Evolutionary conservation across 371 early-diverging fungal species (phyloP), one percentile per base, ranked within the genome.

Genomic region (Mucor indicus): DNA sequence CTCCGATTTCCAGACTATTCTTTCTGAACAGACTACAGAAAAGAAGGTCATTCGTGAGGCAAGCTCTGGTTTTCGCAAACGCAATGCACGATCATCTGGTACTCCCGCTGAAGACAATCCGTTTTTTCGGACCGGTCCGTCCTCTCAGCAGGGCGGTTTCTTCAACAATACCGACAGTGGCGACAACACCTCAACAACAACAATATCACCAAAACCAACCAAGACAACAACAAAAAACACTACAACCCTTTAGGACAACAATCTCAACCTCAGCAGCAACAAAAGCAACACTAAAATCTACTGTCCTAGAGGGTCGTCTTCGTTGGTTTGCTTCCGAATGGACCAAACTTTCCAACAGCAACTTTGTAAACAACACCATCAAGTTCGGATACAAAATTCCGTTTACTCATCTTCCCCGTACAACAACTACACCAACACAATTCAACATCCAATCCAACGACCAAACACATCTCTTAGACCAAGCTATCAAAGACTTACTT

Each of bases 121-220:
- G 50, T 51, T 51, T 51, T 50, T 51, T 51, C 44, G 48, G 19
- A n/a, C 47, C 33, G 48, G 48, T 48, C 55, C 55, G 40, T 48
- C 48, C 23, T 54, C 55, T 0, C 48, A 54, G 55, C 55, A 54
- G 37, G 48, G 55, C 42, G 48, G 55, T 54, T 30, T 35, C 52
- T 37, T 17, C 38, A 30, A 31, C 46, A 41, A 35, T 43, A 46
- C 13, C 48, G 42, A 38, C 43, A 30, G 19, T 20, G 25, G 24
- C 29, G 16, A 38, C 45, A 44, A n/a, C 53, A 38, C 22, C 41
- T n/a, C 41, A 31, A 5, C 21, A 36, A 15, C 16, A 33, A 25
- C 38, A 21, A 16, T 31, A 21, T 38, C 48, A 47, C 37, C 30
- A 41, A 15, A 31, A 8, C 10, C 35, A 13, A 2, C 21, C 31